A percentile compares a stretch with the other conserved stretches of the same genome.
Conservation (phyloP, 306 rosid genomes). For the Abrus pulchellus region DNA sequence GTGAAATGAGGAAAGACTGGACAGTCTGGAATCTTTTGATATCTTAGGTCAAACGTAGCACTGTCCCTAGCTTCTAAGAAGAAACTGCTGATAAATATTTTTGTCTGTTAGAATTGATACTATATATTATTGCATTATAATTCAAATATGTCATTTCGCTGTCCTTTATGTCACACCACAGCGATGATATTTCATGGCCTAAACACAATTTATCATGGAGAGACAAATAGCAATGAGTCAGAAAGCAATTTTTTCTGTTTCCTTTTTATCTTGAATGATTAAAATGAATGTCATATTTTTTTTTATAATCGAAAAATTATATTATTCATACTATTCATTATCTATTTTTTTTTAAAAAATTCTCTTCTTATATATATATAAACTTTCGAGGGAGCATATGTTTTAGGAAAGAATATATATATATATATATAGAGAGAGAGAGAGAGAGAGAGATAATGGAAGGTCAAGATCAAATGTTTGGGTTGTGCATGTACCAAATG, state of each 20-base stretch:
- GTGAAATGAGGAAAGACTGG: slow-evolving; percentile 29
- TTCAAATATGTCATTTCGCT: slow-evolving; percentile 14
- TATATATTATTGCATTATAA: slow-evolving; percentile 21
- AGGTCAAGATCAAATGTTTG: slow-evolving; percentile 5
- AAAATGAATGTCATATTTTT: background rate
- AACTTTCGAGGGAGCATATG: too few relatives aligned
- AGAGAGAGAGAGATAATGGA: too few relatives aligned
- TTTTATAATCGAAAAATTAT: background rate
- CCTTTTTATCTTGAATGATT: slow-evolving; percentile 25
- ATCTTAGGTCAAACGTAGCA: slow-evolving; percentile 19
- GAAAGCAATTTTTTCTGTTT: slow-evolving; percentile 40
- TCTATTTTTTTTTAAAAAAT: too few relatives aligned
- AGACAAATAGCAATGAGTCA: slow-evolving; percentile 47
- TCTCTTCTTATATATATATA: too few relatives aligned
- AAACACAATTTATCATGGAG: slow-evolving; percentile 41
- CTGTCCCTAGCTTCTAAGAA: slow-evolving; percentile 37
- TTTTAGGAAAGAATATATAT: too few relatives aligned
- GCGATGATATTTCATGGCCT: slow-evolving; percentile 30
- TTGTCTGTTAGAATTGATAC: background rate
- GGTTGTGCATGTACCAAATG: slow-evolving; percentile 24
- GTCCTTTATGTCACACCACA: slow-evolving; percentile 21
- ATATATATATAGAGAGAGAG: too few relatives aligned
- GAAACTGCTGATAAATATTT: slow-evolving; percentile 39
- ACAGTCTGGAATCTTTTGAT: slow-evolving; percentile 26
- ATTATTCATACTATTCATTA: background rate